phyloP scores from a whole-genome alignment of 805 yeast genomes.

The Kazachstania psychrophila region DNA sequence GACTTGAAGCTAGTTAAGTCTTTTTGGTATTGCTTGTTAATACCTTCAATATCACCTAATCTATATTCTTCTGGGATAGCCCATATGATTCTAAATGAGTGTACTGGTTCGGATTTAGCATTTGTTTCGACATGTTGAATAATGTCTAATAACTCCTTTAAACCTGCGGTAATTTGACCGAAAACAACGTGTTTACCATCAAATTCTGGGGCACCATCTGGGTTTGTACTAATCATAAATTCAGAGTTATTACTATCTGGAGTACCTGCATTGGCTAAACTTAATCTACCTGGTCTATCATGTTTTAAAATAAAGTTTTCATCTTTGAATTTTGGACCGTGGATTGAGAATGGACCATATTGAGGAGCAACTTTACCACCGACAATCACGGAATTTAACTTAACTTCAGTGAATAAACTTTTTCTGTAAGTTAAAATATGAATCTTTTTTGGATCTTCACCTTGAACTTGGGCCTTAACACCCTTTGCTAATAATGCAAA shows the following conservation, averaged over 20 bases:
- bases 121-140: slow-evolving; percentile 49
- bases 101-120: slow-evolving; percentile 4
- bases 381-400: slow-evolving; percentile 68
- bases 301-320: slow-evolving; percentile 64
- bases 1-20: slow-evolving; percentile 17
- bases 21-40: slow-evolving; percentile 17
- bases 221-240: slow-evolving; percentile 56
- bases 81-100: slow-evolving; percentile 32
- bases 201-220: slow-evolving; percentile 38
- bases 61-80: slow-evolving; percentile 24
- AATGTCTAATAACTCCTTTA: slow-evolving; percentile 45
- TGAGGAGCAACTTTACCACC: slow-evolving; percentile 83
- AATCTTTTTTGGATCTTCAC: slow-evolving; percentile 20
- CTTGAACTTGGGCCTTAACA: slow-evolving; percentile 30
- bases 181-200: slow-evolving; percentile 65
- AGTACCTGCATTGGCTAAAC: slow-evolving; percentile 63
- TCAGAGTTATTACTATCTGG: slow-evolving; percentile 60
- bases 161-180: slow-evolving; percentile 65
- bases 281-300: slow-evolving; percentile 56
- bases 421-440: slow-evolving; percentile 39
- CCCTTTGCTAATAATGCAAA: slow-evolving; percentile 42
- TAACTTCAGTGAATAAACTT: slow-evolving; percentile 65
- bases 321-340: slow-evolving; percentile 64
- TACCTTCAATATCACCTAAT: slow-evolving; percentile 12
- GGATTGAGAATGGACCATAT: slow-evolving; percentile 72